phyloP scores from a whole-genome alignment of 768 basidiomycete genomes.

The Boletus patriciae region DNA sequence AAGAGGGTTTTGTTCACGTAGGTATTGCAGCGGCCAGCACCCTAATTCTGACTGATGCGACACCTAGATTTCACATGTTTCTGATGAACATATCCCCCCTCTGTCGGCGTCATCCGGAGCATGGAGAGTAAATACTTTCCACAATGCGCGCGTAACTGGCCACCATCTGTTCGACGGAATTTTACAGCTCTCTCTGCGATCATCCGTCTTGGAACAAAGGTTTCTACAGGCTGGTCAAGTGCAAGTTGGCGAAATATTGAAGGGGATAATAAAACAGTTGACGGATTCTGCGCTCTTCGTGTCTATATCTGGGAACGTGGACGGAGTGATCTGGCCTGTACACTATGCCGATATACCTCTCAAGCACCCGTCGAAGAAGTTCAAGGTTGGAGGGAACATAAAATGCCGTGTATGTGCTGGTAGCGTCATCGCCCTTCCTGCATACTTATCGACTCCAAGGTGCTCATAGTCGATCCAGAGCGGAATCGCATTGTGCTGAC shows the following conservation, averaged over 20 bases:
- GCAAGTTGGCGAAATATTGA: constrained; percentile 81
- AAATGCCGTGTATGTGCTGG: constrained; percentile 72
- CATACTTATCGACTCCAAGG: constrained; percentile 41
- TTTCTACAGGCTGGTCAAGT: constrained; percentile 84
- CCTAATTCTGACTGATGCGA: constrained; percentile 1
- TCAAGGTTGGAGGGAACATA: constrained; percentile 78
- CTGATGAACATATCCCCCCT: constrained; percentile 87
- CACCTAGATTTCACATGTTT: constrained; percentile 85
- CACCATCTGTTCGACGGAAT: constrained; percentile 84
- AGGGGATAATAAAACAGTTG: constrained; percentile 84
- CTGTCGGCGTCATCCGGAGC: constrained; percentile 68
- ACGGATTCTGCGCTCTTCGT: constrained; percentile 82
- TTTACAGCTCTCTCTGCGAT: constrained; percentile 82
- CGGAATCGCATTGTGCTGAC: constrained; percentile 83
- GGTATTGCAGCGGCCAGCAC: constrained; percentile 29
- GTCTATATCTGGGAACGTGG: constrained; percentile 80
- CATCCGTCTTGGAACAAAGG: constrained; percentile 78
- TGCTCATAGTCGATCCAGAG: constrained; percentile 79
- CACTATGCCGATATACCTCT: constrained; percentile 95
- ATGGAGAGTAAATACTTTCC: constrained; percentile 78
- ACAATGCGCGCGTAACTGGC: constrained; percentile 85
- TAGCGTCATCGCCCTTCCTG: neutral
- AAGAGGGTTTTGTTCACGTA: constrained; percentile 88
- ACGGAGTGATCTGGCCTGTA: constrained; percentile 91
- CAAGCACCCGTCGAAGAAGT: constrained; percentile 89